Base-by-base conservation (phyloP, 805 yeast species). In the Lipomyces japonicus region DNA sequence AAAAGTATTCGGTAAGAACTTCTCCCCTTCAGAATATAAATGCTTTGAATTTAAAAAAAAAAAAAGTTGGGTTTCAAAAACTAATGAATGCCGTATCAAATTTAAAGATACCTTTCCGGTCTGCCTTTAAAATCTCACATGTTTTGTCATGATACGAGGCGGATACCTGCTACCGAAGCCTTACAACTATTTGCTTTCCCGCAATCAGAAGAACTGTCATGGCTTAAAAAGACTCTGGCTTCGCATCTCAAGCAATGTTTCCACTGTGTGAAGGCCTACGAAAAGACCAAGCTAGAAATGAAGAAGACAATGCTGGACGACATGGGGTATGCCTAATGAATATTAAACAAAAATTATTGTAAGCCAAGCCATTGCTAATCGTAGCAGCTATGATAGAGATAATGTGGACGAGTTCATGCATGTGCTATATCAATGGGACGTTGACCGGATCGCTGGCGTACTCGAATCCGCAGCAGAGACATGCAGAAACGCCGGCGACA, bases 251-350 rank as follows among this genome's bases (percentile, higher is more conserved):
- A 34, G 30, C 46, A 40, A 12, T 59, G 62, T 25, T 59, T 51
- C 30, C 39, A 38, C 22, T 59, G 62, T 25, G 58, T 46, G n/a
- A 59, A 56, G 44, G 55, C 49, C 14, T 59, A 57, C 30, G 61
- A 59, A 39, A 43, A 42, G 39, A 26, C 36, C 21, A 50, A 55
- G 37, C 40, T 38, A 3, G 43, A 46, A 2, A 39, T 59, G 44
- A 43, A 41, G 16, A 31, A 19, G 19, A 44, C 40, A 19, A 49
- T 59, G 51, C 36, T 52, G 7, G 48, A 38, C 19, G 46, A 44
- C 4, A 5, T 44, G n/a, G 46, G 46, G 46, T 38, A 44, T 7
- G 6, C 32, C 32, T 28, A 10, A 28, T 28, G 10, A n/a, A n/a
- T n/a, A n/a, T n/a, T n/a, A n/a, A n/a, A n/a, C n/a, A n/a, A n/a